phyloP scores from a whole-genome alignment of 2,329 filamentous ascomycete species.

The Nemania diffusa region DNA sequence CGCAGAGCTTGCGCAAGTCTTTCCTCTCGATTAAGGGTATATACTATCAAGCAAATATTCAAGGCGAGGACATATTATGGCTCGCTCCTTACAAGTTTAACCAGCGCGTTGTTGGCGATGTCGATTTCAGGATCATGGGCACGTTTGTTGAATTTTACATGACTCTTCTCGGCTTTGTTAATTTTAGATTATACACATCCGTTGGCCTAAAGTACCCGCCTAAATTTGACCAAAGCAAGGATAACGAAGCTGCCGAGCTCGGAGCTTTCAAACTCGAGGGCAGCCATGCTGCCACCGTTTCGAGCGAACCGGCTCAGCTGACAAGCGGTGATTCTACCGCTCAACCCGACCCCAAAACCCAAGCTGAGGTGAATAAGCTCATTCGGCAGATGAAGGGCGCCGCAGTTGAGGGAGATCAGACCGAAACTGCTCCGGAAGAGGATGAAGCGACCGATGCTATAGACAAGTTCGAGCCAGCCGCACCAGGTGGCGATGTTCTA shows the following conservation, averaged over 20 bases:
- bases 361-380: constrained; percentile 75
- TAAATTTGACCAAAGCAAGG: constrained; percentile 87
- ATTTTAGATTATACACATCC: constrained; percentile 92
- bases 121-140: constrained; percentile 99
- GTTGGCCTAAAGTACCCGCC: constrained; percentile 94
- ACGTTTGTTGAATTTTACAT: constrained; percentile 99
- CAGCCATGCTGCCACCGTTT: constrained; percentile 66
- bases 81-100: constrained; percentile 98
- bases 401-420: constrained; percentile 56
- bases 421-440: constrained; percentile 55
- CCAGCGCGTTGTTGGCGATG: constrained; percentile 89
- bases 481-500: constrained; percentile 85
- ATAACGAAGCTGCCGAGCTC: constrained; percentile 89
- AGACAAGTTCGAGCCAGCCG: constrained; percentile 90
- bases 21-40: constrained; percentile 99
- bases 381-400: constrained; percentile 72
- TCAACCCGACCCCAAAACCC: constrained; percentile 69
- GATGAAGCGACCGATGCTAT: constrained; percentile 70
- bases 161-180: constrained; percentile 92
- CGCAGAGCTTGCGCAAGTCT: constrained; percentile 90
- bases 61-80: constrained; percentile 97
- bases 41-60: constrained; percentile 97
- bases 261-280: constrained; percentile 91
- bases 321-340: constrained; percentile 62
- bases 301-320: constrained; percentile 64